Percentiles rank a stretch among this genome's conserved stretches.
These are phyloP conservation scores for Ulmus americana DNA, from an alignment of 331 rosid genomes.

Conservation along the genomic window DNA sequence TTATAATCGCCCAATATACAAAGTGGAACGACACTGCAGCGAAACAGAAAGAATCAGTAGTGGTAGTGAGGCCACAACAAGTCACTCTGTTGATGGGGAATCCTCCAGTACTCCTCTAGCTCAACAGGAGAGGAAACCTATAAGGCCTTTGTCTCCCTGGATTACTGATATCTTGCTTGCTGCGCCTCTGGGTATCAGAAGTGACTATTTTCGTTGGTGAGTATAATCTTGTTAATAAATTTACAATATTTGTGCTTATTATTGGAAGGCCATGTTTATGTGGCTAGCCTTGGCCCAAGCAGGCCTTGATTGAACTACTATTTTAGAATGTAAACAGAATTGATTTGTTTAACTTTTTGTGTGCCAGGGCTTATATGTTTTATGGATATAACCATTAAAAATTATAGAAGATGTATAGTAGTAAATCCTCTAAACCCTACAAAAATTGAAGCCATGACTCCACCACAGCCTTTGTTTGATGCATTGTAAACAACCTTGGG, in stretches of 20 bases:
- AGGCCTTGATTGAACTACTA: not conserved
- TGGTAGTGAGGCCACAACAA: conserved; percentile 74
- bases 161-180: conserved; percentile 83
- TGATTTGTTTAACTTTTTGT: not conserved
- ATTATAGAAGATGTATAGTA: too few species aligned
- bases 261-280: not conserved
- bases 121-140: conserved; percentile 82
- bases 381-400: not conserved
- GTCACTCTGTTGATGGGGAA: conserved; percentile 49
- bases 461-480: not conserved
- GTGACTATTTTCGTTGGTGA: conserved; percentile 97
- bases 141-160: conserved; percentile 94
- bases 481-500: too few species aligned
- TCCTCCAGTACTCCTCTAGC: conserved; percentile 36
- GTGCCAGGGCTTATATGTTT: not conserved
- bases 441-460: not conserved
- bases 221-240: conserved; percentile 22
- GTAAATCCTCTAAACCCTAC: not conserved
- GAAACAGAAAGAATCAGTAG: conserved; percentile 82
- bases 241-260: conserved; percentile 1
- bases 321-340: not conserved
- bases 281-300: not conserved
- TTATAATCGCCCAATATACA: conserved; percentile 92
- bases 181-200: conserved; percentile 87
- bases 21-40: conserved; percentile 51